A percentile compares a stretch with the other conserved stretches of the same genome.
Conservation (phyloP, 768 basidiomycete species). For the Fibroporia radiculosa region DNA sequence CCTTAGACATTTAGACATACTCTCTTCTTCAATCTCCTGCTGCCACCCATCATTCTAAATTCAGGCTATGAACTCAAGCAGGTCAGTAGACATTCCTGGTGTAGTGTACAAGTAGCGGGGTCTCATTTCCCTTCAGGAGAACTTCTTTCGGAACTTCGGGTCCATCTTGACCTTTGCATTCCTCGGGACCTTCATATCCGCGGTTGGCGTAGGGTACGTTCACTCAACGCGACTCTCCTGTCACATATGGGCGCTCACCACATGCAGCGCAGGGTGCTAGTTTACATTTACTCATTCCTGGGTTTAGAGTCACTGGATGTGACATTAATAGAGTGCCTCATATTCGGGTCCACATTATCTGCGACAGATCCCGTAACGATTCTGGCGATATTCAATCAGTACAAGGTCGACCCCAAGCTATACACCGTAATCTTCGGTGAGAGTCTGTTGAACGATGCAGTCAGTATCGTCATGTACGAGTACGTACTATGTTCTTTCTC, state of each 20-base stretch:
- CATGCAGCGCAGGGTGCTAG: conserved; percentile 67
- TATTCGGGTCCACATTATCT: conserved; percentile 92
- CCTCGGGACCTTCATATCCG: conserved; percentile 91
- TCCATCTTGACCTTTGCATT: conserved; percentile 94
- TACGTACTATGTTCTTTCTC: conserved; percentile 37
- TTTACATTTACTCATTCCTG: conserved; percentile 90
- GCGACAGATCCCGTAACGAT: conserved; percentile 99
- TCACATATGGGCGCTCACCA: conserved; percentile 31
- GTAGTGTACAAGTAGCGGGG: too few relatives aligned
- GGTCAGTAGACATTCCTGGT: conserved; percentile 34
- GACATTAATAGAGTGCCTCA: conserved; percentile 86
- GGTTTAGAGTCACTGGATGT: conserved; percentile 86
- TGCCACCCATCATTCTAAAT: conserved; percentile 96
- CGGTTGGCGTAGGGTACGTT: conserved; percentile 85
- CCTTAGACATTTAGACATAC: conserved; percentile 91
- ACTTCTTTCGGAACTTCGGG: conserved; percentile 98
- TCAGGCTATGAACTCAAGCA: conserved; percentile 98
- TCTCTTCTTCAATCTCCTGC: conserved; percentile 94
- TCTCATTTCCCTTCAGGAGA: conserved; percentile 52
- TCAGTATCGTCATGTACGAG: conserved; percentile 99
- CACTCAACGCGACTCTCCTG: neutral
- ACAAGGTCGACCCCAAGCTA: conserved; percentile 97
- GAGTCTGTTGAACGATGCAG: conserved; percentile 94
- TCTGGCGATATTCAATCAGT: conserved; percentile 95
- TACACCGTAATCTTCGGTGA: conserved; percentile 98